phyloP scores from a whole-genome alignment of 352 stramenopile species.

The Globisporangium acanthophoron region DNA sequence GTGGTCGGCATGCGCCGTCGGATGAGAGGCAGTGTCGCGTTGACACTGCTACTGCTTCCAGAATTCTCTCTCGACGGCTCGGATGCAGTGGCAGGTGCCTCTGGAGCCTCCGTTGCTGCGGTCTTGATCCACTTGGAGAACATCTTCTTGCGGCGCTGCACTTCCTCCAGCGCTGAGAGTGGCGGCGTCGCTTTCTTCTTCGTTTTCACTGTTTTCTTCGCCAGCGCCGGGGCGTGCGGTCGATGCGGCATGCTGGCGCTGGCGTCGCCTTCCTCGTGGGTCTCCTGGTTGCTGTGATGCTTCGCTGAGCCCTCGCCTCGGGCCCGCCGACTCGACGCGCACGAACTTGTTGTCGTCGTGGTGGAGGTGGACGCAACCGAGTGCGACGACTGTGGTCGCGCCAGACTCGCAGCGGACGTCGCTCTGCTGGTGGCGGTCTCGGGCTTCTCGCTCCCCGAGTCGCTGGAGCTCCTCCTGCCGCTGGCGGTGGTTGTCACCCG shows the following conservation, averaged over 20 bases:
- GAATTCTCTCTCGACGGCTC: background rate
- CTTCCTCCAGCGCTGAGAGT: slow-evolving; percentile 41
- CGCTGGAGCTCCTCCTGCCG: background rate
- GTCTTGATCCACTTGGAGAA: slow-evolving; percentile 70
- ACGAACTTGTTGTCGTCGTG: background rate
- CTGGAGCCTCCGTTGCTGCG: background rate
- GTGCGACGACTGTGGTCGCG: background rate
- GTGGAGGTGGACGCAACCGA: background rate
- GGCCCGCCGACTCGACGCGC: background rate
- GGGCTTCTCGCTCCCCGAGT: background rate
- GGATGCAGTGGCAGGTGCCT: background rate
- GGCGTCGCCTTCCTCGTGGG: slow-evolving; percentile 19
- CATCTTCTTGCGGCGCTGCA: slow-evolving; percentile 65
- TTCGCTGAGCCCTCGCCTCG: background rate
- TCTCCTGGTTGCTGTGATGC: slow-evolving; percentile 31
- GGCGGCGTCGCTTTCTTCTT: slow-evolving; percentile 19
- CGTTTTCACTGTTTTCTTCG: slow-evolving; percentile 26
- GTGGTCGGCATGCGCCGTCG: background rate
- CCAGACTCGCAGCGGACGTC: slow-evolving; percentile 1
- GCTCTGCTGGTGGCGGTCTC: slow-evolving; percentile 9
- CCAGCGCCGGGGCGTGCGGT: background rate
- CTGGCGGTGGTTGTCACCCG: background rate
- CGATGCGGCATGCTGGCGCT: background rate
- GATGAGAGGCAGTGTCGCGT: slow-evolving; percentile 4
- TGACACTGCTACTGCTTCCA: background rate